Conservation (phyloP, 2,329 filamentous ascomycete species). For the Aureobasidium sp. region DNA sequence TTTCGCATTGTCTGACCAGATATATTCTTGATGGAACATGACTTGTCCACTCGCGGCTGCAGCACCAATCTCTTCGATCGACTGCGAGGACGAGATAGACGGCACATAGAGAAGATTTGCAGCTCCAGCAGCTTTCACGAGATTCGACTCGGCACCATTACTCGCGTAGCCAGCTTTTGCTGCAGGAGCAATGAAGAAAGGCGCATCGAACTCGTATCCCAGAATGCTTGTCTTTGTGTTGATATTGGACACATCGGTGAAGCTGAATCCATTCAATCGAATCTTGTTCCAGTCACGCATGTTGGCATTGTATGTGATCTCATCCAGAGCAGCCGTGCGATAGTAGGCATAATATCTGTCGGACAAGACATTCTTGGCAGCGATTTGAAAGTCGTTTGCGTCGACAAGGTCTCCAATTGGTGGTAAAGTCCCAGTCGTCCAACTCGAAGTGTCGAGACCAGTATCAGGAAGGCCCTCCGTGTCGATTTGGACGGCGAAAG, state of each 20-base stretch:
- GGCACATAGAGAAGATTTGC: slow-evolving; percentile 47
- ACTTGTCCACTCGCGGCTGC: slow-evolving; percentile 36
- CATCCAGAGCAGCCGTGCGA: slow-evolving; percentile 25
- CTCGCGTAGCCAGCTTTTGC: slow-evolving; percentile 88
- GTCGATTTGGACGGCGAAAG: slow-evolving; percentile 19
- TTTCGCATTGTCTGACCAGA: slow-evolving; percentile 28
- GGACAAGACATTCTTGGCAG: slow-evolving; percentile 34
- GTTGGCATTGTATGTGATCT: slow-evolving; percentile 26
- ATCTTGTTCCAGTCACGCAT: slow-evolving; percentile 25
- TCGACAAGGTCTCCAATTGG: slow-evolving; percentile 23
- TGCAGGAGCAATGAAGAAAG: slow-evolving; percentile 92
- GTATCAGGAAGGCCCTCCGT: slow-evolving; percentile 26
- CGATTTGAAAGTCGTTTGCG: slow-evolving; percentile 27
- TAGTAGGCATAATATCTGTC: slow-evolving; percentile 29
- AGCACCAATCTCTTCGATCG: slow-evolving; percentile 29
- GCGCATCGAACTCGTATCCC: slow-evolving; percentile 70
- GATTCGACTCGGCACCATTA: slow-evolving; percentile 54
- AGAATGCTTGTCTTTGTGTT: slow-evolving; percentile 69
- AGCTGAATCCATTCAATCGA: slow-evolving; percentile 24
- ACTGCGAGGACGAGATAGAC: slow-evolving; percentile 31
- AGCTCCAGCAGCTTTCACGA: slow-evolving; percentile 45
- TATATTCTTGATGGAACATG: slow-evolving; percentile 38
- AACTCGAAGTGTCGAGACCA: slow-evolving; percentile 24
- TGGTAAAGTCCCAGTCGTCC: slow-evolving; percentile 23
- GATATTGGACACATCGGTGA: slow-evolving; percentile 22